Base-by-base conservation (phyloP, 257 asterid species). In the Przewalskia tangutica region DNA sequence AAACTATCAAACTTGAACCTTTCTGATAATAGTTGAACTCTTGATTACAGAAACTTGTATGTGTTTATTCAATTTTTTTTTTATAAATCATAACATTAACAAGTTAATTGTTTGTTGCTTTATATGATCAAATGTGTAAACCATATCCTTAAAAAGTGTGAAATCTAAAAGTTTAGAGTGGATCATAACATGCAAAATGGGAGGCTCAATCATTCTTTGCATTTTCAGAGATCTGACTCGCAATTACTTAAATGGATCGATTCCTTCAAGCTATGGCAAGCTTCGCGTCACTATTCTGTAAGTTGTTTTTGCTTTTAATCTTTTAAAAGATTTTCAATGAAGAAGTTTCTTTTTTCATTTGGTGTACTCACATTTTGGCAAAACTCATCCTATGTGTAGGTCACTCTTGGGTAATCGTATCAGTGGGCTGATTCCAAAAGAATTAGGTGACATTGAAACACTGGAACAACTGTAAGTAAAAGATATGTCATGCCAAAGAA, bases 321-420 rank as follows among this genome's bases (percentile, higher is more conserved):
- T 13, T 59, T 63, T 66, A 23, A 13, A 50, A 75, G 59, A 71
- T 14, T 73, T 75, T 8, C 27, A 75, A 2, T 3, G n/a, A 48
- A 75, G 62, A 23, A 53, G 23, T 23, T 44, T 18, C 40, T 13
- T 32, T 4, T 38, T 38, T 38, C 5, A 2, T 38, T 38, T 3
- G 42, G 65, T 54, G 50, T 64, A 9, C 27, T 64, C 6, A 60
- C 63, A 53, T 7, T 14, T 36, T 44, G 58, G 46, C 53, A 62
- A 18, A 80, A 71, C 82, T 75, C 56, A 55, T 75, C 56, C 51
- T 80, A 62, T 67, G 77, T 38, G 59, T 85, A 95, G 99, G 86
- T 83, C 94, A 51, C 89, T 95, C 80, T 17, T 92, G 78, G 98
- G 97, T 75, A 95, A 95, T 85, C 95, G 97, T 83, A 46, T 95